Conservation (phyloP, 202 grass and related monocot genomes). For the Eragrostis tef region DNA sequence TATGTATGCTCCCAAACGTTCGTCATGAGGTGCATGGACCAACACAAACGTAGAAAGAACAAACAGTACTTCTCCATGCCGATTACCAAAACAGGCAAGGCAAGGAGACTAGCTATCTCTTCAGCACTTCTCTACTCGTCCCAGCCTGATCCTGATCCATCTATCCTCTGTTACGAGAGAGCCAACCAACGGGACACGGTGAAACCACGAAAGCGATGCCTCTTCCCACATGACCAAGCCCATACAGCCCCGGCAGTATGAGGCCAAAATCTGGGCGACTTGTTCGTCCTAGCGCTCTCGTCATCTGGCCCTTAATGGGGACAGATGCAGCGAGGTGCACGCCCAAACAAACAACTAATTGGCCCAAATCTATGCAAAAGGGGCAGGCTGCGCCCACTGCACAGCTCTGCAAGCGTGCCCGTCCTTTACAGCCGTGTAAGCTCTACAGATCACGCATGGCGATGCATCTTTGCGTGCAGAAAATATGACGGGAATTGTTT, state of each 20-base stretch:
- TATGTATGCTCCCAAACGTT: constrained; percentile 22
- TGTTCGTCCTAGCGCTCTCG: constrained; percentile 56
- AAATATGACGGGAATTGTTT: constrained; percentile 18
- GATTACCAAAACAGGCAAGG: constrained; percentile 52
- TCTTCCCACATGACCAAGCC: constrained; percentile 45
- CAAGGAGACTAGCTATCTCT: constrained; percentile 12
- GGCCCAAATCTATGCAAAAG: constrained; percentile 26
- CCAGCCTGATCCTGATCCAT: constrained; percentile 33
- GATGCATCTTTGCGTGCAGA: background rate
- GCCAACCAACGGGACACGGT: constrained; percentile 2
- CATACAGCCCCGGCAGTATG: constrained; percentile 52
- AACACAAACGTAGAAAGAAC: background rate
- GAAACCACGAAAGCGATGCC: constrained; percentile 46
- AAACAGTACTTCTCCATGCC: constrained; percentile 10
- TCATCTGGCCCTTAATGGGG: constrained; percentile 58
- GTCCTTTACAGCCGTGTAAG: constrained; percentile 47
- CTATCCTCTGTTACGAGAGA: constrained; percentile 34
- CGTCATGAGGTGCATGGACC: constrained; percentile 26
- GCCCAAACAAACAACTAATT: constrained; percentile 61
- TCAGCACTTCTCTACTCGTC: constrained; percentile 13
- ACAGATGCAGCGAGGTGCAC: constrained; percentile 51
- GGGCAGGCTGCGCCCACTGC: constrained; percentile 51
- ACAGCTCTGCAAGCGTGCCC: constrained; percentile 18
- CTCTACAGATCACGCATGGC: background rate
- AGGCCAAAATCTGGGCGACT: constrained; percentile 70